Evolutionary conservation across 2,329 filamentous ascomycete species (phyloP), one percentile per base, ranked within the genome.

Genomic region (Thielaviopsis ethacetica): DNA sequence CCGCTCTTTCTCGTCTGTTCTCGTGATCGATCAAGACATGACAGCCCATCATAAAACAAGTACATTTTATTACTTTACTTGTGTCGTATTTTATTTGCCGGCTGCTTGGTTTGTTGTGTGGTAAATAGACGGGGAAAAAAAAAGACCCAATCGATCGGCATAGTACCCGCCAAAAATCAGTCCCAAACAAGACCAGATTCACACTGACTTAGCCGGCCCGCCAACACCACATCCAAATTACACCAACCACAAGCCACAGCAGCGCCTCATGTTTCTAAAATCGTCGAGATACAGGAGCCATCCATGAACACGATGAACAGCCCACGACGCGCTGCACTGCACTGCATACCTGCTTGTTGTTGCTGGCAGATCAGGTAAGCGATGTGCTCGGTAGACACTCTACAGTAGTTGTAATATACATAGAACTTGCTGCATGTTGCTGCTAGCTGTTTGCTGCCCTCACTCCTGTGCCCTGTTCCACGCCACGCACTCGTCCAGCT

Each of bases 401-500:
- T 26, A n/a, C n/a, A n/a, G 9, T 9, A 34, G 10, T 34, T 12
- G 30, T 10, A 12, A 34, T 34, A 34, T 34, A 34, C 5, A 34
- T 34, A 34, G 30, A 34, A 34, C 30, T 10, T 34, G 30, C 10
- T 34, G 30, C 10, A 34, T 34, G 30, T 12, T 34, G 30, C 30
- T 34, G 30, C 30, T 34, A 9, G 9, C 19, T 15, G 7, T 52
- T 15, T 61, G 64, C 58, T 49, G 64, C 58, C 44, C 51, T 57
- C 59, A 53, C 57, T 67, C 64, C 66, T 80, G 75, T 60, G 68
- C 69, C 63, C 71, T 73, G 68, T 97, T 97, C 93, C 93, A 98
- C 65, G 76, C 75, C 41, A 95, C 84, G 69, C 91, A 97, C 60
- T 96, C 91, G 38, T 86, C 84, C 68, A 97, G 90, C 62, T 80